Evolutionary conservation across 176 grass and related monocot genomes (phyloP), one percentile per base, ranked within the genome.

Genomic region (Tillandsia leiboldiana): DNA sequence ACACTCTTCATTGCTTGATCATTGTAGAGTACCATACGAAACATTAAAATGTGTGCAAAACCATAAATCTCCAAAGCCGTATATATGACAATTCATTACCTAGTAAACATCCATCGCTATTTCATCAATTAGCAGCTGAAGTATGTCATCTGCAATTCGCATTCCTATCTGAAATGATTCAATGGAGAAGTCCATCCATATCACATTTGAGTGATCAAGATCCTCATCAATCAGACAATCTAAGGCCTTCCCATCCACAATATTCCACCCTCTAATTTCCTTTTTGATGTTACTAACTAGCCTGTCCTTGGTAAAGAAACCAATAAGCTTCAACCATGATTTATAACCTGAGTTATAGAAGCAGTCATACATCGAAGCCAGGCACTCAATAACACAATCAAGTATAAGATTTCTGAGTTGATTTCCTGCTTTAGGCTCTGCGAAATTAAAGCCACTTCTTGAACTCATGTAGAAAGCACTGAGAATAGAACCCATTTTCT

Each of bases 81-180:
- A 61, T 61, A 61, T 18, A 61, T 22, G 5, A 7, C 0, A 5
- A 61, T 23, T n/a, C 15, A 61, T 23, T 20, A 61, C 7, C 15
- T 8, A 8, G 6, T 61, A 20, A 61, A 61, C 56, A 72, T 90
- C 89, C 1, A 64, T 1, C 52, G 70, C 69, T 28, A 93, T 51
- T 51, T 99, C 94, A 56, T 72, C 27, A 14, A 86, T 76, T 29
- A 99, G 67, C 51, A 82, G 74, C 24, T 68, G 81, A 27, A 99
- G 51, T 8, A 99, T 65, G 51, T 90, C 84, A 17, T 63, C 79
- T 27, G 90, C 87, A 48, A 99, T 93, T 74, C 84, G 84, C 13
- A 53, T 72, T 2, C 82, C 72, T 2, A 92, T 81, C 58, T 68
- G 77, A 54, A 86, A 77, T 66, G 67, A 85, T 23, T 88, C 85